Evolutionary conservation across 2,329 filamentous ascomycete species (phyloP), one percentile per base, ranked within the genome.

Genomic region (Aureobasidium sp.): DNA sequence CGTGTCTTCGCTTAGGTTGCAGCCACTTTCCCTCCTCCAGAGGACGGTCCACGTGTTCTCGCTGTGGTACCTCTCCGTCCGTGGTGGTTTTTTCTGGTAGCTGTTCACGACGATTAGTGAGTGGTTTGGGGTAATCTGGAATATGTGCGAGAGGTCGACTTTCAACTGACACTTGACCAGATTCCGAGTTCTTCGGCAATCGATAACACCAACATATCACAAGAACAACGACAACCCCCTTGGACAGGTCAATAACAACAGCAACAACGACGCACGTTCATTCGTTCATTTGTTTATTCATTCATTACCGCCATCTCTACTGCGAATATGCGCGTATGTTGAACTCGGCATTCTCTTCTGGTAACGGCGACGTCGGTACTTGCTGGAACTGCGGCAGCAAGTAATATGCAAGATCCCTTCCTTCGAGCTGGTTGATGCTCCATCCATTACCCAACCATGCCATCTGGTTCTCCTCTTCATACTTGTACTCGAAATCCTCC

Each of bases 401-500:
- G 69, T 78, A 78, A 66, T 70, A 78, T 33, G 72, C 74, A 68
- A 77, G 57, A 67, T 78, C 68, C 61, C 68, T 70, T 39, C 67
- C 66, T 47, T 73, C 70, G 22, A 68, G 64, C 72, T 75, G 50
- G 61, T 68, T 66, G 62, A 71, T 71, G 15, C 64, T 67, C 61
- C 72, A 74, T 5, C 74, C 74, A 64, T 76, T 76, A 5, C 74
- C 74, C 50, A 76, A 52, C 70, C 71, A 76, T 8, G 69, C 68
- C 60, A 74, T 72, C 27, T 70, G 59, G 53, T 75, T 75, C 4
- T 68, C 72, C 3, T 64, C 67, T 39, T 58, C 12, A 31, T 75
- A 75, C 64, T 69, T 73, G 35, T 79, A 69, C 8, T 80, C 75
- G 67, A 74, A 77, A 63, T 82, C 79, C 40, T 82, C 79, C 44